Conservation (phyloP, 108 stramenopile genomes). For the Epipyxis sp. region DNA sequence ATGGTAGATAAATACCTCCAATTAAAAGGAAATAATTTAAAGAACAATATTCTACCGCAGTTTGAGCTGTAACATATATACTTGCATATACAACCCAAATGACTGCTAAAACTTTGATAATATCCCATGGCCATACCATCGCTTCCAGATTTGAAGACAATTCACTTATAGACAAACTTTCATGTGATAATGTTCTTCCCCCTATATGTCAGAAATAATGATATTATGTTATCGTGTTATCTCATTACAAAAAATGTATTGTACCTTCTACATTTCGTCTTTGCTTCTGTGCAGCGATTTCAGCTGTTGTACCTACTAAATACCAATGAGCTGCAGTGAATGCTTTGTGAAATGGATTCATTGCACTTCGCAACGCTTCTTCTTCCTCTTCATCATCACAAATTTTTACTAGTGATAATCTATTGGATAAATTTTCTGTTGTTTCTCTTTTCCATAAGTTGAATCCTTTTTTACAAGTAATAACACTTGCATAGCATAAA, state of each 20-base stretch:
- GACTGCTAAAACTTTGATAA: not conserved
- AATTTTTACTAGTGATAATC: not conserved
- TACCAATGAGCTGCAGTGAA: not conserved
- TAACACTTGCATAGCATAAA: not conserved
- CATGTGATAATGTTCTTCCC: too few species aligned
- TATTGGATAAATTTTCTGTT: not conserved
- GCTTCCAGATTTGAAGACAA: too few species aligned
- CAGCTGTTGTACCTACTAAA: too few species aligned
- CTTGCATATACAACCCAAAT: not conserved
- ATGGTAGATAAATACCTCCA: conserved; percentile 8
- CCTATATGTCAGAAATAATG: too few species aligned
- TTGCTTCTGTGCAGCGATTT: not conserved
- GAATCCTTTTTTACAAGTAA: not conserved
- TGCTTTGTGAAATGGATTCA: conserved; percentile 4
- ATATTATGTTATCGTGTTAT: too few species aligned
- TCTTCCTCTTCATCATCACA: not conserved
- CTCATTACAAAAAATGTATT: too few species aligned
- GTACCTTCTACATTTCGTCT: too few species aligned
- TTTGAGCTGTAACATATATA: not conserved
- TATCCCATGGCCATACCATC: not conserved
- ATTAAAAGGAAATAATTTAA: not conserved
- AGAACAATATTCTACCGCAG: not conserved
- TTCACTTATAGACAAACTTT: too few species aligned
- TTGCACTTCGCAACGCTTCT: not conserved
- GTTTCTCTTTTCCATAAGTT: not conserved